Evolutionary conservation across 805 yeast species (phyloP), one percentile per base, ranked within the genome.

Genomic region (Sugiyamaella americana): DNA sequence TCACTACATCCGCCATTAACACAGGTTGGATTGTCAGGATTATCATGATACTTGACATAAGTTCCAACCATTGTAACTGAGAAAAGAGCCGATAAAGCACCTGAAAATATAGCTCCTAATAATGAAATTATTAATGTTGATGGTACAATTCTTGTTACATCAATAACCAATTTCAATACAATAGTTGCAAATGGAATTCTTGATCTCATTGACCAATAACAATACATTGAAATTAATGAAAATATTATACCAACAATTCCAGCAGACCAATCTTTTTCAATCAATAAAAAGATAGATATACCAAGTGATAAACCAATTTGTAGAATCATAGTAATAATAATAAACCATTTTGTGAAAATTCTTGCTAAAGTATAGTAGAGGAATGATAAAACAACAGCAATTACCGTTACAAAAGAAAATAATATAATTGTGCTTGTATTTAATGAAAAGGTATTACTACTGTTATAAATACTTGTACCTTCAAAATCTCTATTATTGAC

Each of bases 171-270:
- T 48, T 77, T 74, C 52, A 87, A 65, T 35, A 84, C 80, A 13
- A 82, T 73, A 3, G 87, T 84, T 46, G 87, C 80, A 56, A 82
- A 76, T 3, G 91, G 89, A 47, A 85, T 84, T 55, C 93, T 70
- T 5, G 65, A 60, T 52, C 93, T 72, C 69, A 84, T 77, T 4
- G 76, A 64, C 86, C 87, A 85, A 65, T 82, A 87, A 59, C 81
- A 75, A 71, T 75, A 79, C 5, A 85, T 86, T 20, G 81, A 73
- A 44, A 83, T 63, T 2, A 74, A 59, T 0, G 88, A 74, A 62
- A 85, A 84, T 1, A 82, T 72, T 52, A 84, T 66, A 53, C 82
- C 83, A 32, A 82, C 87, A 50, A 85, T 70, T 2, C 87, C 96
- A 0, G 94, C 91, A 3, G 91, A 80, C 70, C 82, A 87, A 64